Evolutionary conservation across 805 yeast species (phyloP).

Genomic region (Sugiyamaella boreocaroliniensis): DNA sequence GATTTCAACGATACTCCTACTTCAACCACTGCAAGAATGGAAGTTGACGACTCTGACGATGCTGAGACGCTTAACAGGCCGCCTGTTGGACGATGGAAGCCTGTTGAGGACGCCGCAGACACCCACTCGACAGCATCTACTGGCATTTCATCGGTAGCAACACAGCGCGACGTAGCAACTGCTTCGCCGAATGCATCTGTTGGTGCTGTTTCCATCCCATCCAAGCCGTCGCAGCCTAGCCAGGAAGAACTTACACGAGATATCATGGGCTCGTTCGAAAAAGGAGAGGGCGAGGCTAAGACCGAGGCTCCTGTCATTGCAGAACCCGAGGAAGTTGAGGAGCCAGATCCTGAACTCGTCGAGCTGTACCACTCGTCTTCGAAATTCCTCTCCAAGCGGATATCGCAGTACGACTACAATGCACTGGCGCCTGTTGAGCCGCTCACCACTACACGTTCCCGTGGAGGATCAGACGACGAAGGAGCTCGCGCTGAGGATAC

Average conservation of each 20-base stretch:
- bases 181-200: not conserved
- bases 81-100: conserved; percentile 15
- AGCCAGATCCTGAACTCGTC: conserved; percentile 27
- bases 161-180: not conserved
- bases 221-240: not conserved
- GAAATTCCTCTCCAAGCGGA: conserved; percentile 25
- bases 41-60: conserved; percentile 2
- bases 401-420: conserved; percentile 23
- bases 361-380: conserved; percentile 28
- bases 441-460: conserved; percentile 20
- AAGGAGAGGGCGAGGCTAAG: not conserved
- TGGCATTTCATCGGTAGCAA: not conserved
- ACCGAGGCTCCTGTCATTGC: conserved; percentile 2
- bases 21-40: not conserved
- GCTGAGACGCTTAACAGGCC: not conserved
- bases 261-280: conserved; percentile 12
- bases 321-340: conserved; percentile 4
- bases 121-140: not conserved
- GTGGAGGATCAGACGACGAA: conserved; percentile 5
- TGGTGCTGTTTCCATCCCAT: not conserved
- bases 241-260: conserved; percentile 13
- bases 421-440: conserved; percentile 19
- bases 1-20: not conserved
- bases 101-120: conserved; percentile 7
- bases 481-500: conserved; percentile 2